Percentiles rank a stretch among this genome's conserved stretches.
Evolutionary conservation across 257 asterid species (phyloP).

Genomic region (Solanum bulbocastanum): DNA sequence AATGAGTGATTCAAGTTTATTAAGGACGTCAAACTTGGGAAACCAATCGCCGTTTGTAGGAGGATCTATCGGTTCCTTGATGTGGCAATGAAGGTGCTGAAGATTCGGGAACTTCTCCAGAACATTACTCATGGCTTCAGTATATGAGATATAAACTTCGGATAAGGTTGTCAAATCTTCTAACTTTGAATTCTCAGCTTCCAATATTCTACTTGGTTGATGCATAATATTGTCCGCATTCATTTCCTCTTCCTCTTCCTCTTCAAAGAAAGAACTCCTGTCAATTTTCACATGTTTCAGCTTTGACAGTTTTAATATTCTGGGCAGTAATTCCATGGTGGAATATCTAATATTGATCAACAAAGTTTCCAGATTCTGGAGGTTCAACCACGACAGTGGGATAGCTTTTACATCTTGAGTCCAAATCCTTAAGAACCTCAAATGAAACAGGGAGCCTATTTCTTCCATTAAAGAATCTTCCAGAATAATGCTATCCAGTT

Average conservation of each 20-base stretch:
- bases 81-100: background rate
- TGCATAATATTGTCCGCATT: too few species aligned
- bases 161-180: background rate
- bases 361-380: background rate
- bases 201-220: background rate
- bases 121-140: background rate
- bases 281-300: background rate
- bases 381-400: too few species aligned
- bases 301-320: background rate
- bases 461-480: background rate
- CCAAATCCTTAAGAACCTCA: background rate
- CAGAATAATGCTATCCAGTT: background rate
- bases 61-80: background rate
- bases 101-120: background rate
- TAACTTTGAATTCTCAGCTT: background rate
- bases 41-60: background rate
- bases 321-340: background rate
- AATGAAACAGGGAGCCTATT: background rate
- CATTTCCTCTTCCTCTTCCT: background rate
- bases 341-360: background rate
- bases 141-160: background rate
- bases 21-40: background rate
- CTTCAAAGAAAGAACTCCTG: rapidly evolving
- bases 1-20: background rate
- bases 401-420: rapidly evolving